phyloP scores from a whole-genome alignment of 2,329 filamentous ascomycete species.

The Colletotrichum navitas region DNA sequence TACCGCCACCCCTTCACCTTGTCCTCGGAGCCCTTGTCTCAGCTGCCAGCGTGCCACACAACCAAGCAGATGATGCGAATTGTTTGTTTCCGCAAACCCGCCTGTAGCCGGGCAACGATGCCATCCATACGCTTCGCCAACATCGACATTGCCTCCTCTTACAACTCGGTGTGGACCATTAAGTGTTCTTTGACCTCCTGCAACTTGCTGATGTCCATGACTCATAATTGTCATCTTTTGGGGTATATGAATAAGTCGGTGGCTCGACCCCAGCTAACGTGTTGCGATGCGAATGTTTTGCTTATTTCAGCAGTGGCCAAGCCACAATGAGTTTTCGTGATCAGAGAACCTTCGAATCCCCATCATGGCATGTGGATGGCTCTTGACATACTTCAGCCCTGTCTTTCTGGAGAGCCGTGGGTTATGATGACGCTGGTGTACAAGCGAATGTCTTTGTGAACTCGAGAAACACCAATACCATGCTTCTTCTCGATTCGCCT shows the following conservation, averaged over 20 bases:
- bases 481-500: conserved; percentile 6
- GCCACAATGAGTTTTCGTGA: not conserved
- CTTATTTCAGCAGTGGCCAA: not conserved
- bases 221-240: not conserved
- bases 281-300: conserved; percentile 7
- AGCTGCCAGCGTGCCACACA: not conserved
- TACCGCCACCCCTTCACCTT: not conserved
- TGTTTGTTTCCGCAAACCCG: not conserved
- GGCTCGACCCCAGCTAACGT: not conserved
- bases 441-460: conserved; percentile 22
- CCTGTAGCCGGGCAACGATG: conserved; percentile 6
- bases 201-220: not conserved
- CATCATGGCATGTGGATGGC: not conserved
- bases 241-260: not conserved
- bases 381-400: not conserved
- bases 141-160: not conserved
- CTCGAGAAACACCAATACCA: conserved; percentile 1
- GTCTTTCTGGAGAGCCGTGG: not conserved
- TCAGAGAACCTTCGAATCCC: not conserved
- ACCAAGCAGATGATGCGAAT: conserved; percentile 7
- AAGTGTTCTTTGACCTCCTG: not conserved
- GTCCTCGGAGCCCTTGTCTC: conserved; percentile 3
- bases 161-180: not conserved
- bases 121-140: not conserved
- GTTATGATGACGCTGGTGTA: not conserved